A percentile compares a stretch with the other conserved stretches of the same genome.
Evolutionary conservation across 495 filamentous ascomycete genomes (phyloP).

Genomic region (Pyrenula aspistea): DNA sequence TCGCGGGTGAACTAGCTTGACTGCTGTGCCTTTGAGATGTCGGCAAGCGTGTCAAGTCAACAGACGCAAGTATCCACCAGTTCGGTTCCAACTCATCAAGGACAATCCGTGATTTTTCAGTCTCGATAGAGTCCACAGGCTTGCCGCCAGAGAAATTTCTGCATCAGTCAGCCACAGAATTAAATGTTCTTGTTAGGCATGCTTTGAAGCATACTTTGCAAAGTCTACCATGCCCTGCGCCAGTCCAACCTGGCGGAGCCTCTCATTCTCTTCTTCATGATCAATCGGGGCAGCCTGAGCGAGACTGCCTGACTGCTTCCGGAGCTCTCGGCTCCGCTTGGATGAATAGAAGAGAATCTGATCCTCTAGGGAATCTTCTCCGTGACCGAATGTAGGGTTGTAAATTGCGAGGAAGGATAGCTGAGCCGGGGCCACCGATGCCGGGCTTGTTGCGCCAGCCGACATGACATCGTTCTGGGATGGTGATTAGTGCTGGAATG

Average conservation of each 20-base stretch:
- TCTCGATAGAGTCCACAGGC: constrained; percentile 77
- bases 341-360: constrained; percentile 89
- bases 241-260: constrained; percentile 83
- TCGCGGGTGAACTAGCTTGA: constrained; percentile 9
- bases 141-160: constrained; percentile 66
- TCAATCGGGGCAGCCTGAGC: constrained; percentile 46
- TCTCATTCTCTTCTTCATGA: constrained; percentile 61
- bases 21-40: constrained; percentile 12
- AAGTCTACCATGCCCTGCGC: constrained; percentile 97
- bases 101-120: constrained; percentile 73
- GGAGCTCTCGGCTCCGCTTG: constrained; percentile 17
- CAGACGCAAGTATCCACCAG: constrained; percentile 92
- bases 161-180: background rate
- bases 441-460: background rate
- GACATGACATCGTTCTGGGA: too few species aligned
- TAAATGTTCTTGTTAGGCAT: constrained; percentile 2
- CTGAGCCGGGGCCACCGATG: constrained; percentile 47
- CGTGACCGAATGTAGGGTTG: constrained; percentile 78
- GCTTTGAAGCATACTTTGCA: constrained; percentile 42
- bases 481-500: too few species aligned
- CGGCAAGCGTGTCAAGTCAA: constrained; percentile 55
- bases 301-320: constrained; percentile 26
- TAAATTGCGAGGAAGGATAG: constrained; percentile 86
- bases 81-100: constrained; percentile 73
- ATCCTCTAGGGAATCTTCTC: constrained; percentile 76